phyloP scores from a whole-genome alignment of 2,329 filamentous ascomycete species.

The Paraphoma chrysanthemicola region DNA sequence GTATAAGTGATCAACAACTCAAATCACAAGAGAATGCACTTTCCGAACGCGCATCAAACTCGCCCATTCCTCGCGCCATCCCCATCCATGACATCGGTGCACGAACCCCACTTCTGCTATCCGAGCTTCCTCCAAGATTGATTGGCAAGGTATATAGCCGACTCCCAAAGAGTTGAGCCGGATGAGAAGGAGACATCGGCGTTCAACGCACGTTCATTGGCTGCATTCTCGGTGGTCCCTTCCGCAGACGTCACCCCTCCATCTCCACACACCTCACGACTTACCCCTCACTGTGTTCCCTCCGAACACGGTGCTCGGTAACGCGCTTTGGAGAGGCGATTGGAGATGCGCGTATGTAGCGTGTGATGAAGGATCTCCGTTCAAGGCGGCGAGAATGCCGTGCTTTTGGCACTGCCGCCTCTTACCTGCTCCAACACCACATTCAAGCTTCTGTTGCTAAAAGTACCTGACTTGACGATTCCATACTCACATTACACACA shows the following conservation, averaged over 20 bases:
- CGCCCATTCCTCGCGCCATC: background rate
- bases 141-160: constrained; percentile 4
- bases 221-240: constrained; percentile 12
- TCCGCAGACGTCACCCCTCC: constrained; percentile 10
- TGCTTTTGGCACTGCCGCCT: background rate
- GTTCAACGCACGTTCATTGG: constrained; percentile 13
- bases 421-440: background rate
- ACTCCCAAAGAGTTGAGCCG: constrained; percentile 5
- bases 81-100: constrained; percentile 7
- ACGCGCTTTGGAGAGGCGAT: background rate
- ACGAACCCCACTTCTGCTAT: constrained; percentile 28
- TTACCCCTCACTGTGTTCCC: constrained; percentile 23
- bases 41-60: background rate
- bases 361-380: background rate
- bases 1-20: background rate
- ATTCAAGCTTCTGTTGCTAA: background rate
- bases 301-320: constrained; percentile 6
- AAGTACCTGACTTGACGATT: background rate
- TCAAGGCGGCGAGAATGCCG: constrained; percentile 11
- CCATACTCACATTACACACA: background rate
- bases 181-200: constrained; percentile 9
- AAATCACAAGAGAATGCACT: background rate
- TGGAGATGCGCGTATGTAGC: constrained; percentile 6
- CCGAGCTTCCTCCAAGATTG: background rate
- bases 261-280: background rate